Evolutionary conservation across 768 basidiomycete genomes (phyloP).

Genomic region (Mycena floridula): DNA sequence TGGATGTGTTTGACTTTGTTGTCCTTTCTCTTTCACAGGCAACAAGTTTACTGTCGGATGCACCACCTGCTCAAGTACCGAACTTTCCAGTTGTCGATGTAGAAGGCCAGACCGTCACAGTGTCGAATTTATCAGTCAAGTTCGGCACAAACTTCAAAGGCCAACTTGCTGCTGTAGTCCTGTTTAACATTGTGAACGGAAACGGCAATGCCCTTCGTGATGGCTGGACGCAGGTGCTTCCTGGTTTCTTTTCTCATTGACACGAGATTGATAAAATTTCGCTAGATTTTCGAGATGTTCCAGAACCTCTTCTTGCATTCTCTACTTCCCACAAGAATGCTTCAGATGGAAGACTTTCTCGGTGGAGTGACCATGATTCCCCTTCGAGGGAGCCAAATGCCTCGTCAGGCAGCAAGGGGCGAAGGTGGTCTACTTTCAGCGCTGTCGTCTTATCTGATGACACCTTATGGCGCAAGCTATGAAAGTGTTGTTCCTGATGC

Average conservation of each 20-base stretch:
- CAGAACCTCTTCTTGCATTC: conserved; percentile 94
- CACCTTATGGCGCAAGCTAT: conserved; percentile 74
- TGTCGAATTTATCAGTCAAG: conserved; percentile 86
- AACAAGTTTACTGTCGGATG: conserved; percentile 78
- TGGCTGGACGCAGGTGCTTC: conserved; percentile 83
- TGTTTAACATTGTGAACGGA: conserved; percentile 97
- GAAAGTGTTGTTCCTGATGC: conserved; percentile 82
- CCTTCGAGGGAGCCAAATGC: conserved; percentile 66
- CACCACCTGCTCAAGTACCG: conserved; percentile 61
- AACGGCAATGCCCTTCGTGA: conserved; percentile 91
- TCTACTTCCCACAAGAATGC: conserved; percentile 80
- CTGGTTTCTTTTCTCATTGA: not conserved
- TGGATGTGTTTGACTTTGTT: conserved; percentile 96
- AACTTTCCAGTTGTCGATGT: conserved; percentile 88
- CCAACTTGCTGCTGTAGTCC: conserved; percentile 91
- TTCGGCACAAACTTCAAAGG: conserved; percentile 95
- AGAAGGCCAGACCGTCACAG: conserved; percentile 83
- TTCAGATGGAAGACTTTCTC: conserved; percentile 98
- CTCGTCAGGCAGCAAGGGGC: conserved; percentile 52
- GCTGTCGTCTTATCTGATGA: conserved; percentile 93
- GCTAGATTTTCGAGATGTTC: conserved; percentile 96
- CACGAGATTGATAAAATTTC: not conserved
- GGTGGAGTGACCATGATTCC: conserved; percentile 94
- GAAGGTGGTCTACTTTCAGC: conserved; percentile 94
- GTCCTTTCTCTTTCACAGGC: conserved; percentile 90